Conservation (phyloP, 805 yeast species). For the Candida insectorum region DNA sequence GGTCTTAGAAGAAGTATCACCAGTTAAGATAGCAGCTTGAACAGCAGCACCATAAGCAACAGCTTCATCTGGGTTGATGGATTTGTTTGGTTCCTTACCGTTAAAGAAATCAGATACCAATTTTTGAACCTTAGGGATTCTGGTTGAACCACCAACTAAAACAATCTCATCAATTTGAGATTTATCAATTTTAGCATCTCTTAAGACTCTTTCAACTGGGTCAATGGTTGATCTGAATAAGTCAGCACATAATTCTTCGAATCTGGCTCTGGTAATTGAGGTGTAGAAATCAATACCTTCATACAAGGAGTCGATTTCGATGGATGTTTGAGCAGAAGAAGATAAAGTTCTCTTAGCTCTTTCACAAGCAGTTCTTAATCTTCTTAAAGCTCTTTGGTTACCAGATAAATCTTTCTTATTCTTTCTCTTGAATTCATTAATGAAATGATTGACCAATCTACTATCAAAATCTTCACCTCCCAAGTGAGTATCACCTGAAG, state of each 20-base stretch:
- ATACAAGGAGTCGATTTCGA: slow-evolving; percentile 91
- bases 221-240: slow-evolving; percentile 91
- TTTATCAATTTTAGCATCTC: slow-evolving; percentile 87
- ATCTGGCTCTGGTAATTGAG: slow-evolving; percentile 94
- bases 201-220: slow-evolving; percentile 93
- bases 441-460: slow-evolving; percentile 83
- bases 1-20: slow-evolving; percentile 58
- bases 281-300: slow-evolving; percentile 96
- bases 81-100: slow-evolving; percentile 95
- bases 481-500: slow-evolving; percentile 95
- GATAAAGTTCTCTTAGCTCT: slow-evolving; percentile 97
- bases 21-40: slow-evolving; percentile 96
- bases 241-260: slow-evolving; percentile 92
- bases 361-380: slow-evolving; percentile 96
- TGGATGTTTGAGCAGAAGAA: slow-evolving; percentile 91
- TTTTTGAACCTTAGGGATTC: slow-evolving; percentile 98
- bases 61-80: slow-evolving; percentile 99
- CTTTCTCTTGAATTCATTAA: slow-evolving; percentile 93
- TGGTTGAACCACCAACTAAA: slow-evolving; percentile 97
- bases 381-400: slow-evolving; percentile 84
- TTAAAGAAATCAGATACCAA: slow-evolving; percentile 84
- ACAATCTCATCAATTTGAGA: slow-evolving; percentile 91
- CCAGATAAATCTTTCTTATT: slow-evolving; percentile 77
- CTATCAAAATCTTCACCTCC: slow-evolving; percentile 97
- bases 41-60: slow-evolving; percentile 99